Conservation (phyloP, 306 rosid genomes). For the Sechiopsis laciniata region DNA sequence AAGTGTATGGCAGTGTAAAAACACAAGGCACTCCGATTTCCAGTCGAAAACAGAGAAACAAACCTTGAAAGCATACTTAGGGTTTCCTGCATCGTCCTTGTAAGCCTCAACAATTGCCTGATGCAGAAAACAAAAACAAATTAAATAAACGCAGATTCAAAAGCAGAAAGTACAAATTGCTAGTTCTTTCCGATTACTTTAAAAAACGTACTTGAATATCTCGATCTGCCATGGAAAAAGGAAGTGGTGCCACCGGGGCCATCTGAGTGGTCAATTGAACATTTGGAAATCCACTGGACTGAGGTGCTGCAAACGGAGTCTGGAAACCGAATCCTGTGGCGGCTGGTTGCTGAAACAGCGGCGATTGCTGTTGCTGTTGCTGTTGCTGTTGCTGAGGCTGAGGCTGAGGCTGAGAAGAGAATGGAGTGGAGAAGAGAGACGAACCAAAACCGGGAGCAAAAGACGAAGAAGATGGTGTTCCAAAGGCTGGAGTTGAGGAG, state of each 20-base stretch:
- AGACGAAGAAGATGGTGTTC: slow-evolving; percentile 46
- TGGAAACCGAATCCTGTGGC: slow-evolving; percentile 53
- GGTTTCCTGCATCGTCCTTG: slow-evolving; percentile 80
- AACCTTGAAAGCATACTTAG: slow-evolving; percentile 89
- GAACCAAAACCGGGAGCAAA: slow-evolving; percentile 54
- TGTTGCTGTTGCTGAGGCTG: slow-evolving; percentile 40
- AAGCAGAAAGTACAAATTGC: not conserved
- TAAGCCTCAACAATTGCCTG: slow-evolving; percentile 85
- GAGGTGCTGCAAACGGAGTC: slow-evolving; percentile 41
- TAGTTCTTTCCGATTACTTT: not conserved
- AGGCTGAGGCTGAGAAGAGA: slow-evolving; percentile 48
- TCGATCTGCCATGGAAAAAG: slow-evolving; percentile 87
- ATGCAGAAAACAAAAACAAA: slow-evolving; percentile 14
- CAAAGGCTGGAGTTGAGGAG: slow-evolving; percentile 49
- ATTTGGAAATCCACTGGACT: slow-evolving; percentile 39
- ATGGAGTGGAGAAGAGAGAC: slow-evolving; percentile 50
- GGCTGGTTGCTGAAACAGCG: slow-evolving; percentile 40
- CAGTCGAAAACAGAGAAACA: slow-evolving; percentile 17
- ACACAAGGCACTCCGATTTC: slow-evolving; percentile 6
- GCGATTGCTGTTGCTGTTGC: slow-evolving; percentile 35
- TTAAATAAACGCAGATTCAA: not conserved
- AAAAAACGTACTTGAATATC: slow-evolving; percentile 57
- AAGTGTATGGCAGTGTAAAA: not conserved
- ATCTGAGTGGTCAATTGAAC: slow-evolving; percentile 76
- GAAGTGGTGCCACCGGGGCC: slow-evolving; percentile 87